Conservation (phyloP, 225 moss, liverwort and hornwort species). For the Sphagnum contortum region DNA sequence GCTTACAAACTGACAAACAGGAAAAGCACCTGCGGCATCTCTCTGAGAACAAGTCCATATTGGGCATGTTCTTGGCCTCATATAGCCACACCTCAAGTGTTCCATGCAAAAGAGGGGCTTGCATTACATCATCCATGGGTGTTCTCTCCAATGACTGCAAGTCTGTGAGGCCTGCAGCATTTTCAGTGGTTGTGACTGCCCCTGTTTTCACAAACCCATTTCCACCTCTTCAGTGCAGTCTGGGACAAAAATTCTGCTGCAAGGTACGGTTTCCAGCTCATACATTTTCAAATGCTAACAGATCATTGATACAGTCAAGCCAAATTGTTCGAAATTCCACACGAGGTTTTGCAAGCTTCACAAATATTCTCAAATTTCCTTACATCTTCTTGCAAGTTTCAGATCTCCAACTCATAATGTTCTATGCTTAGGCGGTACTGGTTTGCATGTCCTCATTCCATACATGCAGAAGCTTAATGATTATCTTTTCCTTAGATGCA, state of each 20-base stretch:
- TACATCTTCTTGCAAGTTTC: too few relatives aligned
- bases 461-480: too few relatives aligned
- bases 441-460: too few relatives aligned
- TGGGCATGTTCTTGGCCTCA: conserved; percentile 51
- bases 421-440: too few relatives aligned
- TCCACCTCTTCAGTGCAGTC: not conserved
- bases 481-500: too few relatives aligned
- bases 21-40: conserved; percentile 49
- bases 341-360: too few relatives aligned
- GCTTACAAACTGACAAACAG: conserved; percentile 43
- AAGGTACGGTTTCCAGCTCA: not conserved
- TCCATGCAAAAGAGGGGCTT: conserved; percentile 50
- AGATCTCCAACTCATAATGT: too few relatives aligned
- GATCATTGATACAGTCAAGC: too few relatives aligned
- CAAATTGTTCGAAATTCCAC: too few relatives aligned
- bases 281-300: not conserved
- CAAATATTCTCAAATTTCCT: too few relatives aligned
- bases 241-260: not conserved
- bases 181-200: not conserved
- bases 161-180: conserved; percentile 5
- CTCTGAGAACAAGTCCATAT: conserved; percentile 80
- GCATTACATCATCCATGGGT: conserved; percentile 35
- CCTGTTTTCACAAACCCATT: not conserved
- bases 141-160: conserved; percentile 7
- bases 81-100: conserved; percentile 53